Percentiles rank a stretch among this genome's conserved stretches.
phyloP scores from a whole-genome alignment of 1,139 yeast species.

The Saccharomyces hybrid region DNA sequence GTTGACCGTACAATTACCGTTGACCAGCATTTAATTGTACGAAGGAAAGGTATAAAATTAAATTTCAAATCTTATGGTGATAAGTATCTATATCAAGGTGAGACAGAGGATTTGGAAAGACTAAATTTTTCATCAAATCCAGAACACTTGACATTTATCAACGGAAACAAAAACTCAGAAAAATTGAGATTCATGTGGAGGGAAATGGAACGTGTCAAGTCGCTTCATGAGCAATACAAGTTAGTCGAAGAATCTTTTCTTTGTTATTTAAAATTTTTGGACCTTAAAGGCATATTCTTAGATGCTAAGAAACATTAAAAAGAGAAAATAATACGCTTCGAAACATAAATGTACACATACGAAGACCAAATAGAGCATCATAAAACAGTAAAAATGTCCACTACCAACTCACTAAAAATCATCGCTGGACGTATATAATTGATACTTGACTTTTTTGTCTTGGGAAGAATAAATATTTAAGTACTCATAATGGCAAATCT shows the following conservation, averaged over 20 bases:
- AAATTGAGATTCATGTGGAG: neutral
- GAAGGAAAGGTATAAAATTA: neutral
- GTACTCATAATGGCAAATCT: no score
- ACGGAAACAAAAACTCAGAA: neutral
- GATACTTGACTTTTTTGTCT: no score
- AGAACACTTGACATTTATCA: neutral
- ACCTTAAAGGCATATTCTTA: neutral
- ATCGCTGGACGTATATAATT: no score
- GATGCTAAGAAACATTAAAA: neutral
- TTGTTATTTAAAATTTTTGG: neutral
- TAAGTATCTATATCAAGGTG: neutral
- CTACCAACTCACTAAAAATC: no score
- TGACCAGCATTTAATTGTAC: neutral
- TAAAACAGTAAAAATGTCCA: no score
- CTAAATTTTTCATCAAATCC: neutral
- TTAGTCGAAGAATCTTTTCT: neutral
- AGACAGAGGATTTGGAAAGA: neutral
- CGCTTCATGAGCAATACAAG: neutral
- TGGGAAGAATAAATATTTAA: no score
- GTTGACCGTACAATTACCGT: neutral
- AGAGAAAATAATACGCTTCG: neutral
- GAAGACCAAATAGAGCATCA: neutral
- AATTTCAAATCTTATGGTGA: neutral
- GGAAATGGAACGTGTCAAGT: neutral
- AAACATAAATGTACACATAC: neutral